Conservation (phyloP, 257 asterid genomes). For the Cordia subcordata region DNA sequence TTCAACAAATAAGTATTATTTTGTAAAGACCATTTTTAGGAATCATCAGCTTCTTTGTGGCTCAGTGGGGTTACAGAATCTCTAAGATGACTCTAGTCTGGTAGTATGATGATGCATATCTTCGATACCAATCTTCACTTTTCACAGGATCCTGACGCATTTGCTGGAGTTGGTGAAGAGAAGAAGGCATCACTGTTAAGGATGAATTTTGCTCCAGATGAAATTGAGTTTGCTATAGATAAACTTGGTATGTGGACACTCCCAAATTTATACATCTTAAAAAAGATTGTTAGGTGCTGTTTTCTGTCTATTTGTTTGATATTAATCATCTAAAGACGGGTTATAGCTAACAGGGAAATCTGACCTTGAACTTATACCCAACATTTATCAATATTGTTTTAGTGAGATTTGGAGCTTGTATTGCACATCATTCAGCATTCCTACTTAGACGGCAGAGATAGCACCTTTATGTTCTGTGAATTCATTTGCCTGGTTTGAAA, state of each 20-base stretch:
- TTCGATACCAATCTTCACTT: too few relatives aligned
- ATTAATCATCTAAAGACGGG: not conserved
- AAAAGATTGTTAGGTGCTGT: conserved; percentile 9
- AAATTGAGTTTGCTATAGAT: conserved; percentile 66
- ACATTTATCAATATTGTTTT: too few relatives aligned
- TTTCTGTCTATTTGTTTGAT: conserved; percentile 1
- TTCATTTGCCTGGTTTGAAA: not conserved
- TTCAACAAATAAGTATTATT: too few relatives aligned
- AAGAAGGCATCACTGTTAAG: conserved; percentile 54
- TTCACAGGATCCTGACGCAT: conserved; percentile 54
- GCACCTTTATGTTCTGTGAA: not conserved
- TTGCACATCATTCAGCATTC: not conserved
- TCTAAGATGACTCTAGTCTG: too few relatives aligned
- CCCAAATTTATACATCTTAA: conserved; percentile 21
- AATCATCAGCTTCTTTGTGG: too few relatives aligned
- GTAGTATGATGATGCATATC: too few relatives aligned
- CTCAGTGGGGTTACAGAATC: too few relatives aligned
- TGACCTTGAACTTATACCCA: too few relatives aligned
- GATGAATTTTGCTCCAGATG: conserved; percentile 78
- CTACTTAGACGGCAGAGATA: not conserved
- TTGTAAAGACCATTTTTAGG: too few relatives aligned
- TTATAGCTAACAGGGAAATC: not conserved
- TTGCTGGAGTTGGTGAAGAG: conserved; percentile 34
- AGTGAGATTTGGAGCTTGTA: not conserved
- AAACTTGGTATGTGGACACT: conserved; percentile 68